A percentile compares a stretch with the other conserved stretches of the same genome.
phyloP scores from a whole-genome alignment of 2,329 filamentous ascomycete genomes.

The Fusarium fujikuroi region DNA sequence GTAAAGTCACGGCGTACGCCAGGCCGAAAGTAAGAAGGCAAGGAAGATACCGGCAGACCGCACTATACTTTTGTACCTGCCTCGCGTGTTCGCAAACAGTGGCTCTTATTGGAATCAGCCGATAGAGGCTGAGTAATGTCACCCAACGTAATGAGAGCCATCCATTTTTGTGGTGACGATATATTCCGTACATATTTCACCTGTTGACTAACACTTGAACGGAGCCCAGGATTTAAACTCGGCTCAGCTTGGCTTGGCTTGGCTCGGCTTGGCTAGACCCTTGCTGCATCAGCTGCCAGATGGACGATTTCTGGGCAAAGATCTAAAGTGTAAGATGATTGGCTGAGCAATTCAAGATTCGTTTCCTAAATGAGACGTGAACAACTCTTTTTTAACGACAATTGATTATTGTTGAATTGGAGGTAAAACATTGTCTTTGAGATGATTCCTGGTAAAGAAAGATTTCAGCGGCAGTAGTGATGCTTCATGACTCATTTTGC shows the following conservation, averaged over 20 bases:
- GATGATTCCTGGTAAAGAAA: background rate
- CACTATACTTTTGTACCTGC: background rate
- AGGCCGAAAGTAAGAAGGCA: background rate
- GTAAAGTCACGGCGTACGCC: background rate
- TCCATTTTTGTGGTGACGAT: background rate
- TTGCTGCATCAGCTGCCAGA: constrained; percentile 27
- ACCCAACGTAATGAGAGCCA: background rate
- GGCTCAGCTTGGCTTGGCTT: constrained; percentile 7
- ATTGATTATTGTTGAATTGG: background rate
- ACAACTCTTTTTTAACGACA: constrained; percentile 36
- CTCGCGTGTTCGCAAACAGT: background rate
- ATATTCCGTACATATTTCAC: background rate
- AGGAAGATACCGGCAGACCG: background rate
- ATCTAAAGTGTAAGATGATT: constrained; percentile 13
- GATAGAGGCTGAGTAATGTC: constrained; percentile 3
- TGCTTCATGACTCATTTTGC: background rate
- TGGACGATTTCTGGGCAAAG: constrained; percentile 15
- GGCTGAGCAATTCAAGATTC: constrained; percentile 11
- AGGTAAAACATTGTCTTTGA: background rate
- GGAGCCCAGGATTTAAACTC: background rate
- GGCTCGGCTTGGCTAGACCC: constrained; percentile 23
- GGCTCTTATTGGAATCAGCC: background rate
- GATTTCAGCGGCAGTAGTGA: too few species aligned
- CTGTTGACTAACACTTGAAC: background rate
- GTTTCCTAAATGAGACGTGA: constrained; percentile 13